phyloP scores from a whole-genome alignment of 2,329 filamentous ascomycete genomes.

The Pseudopyrenochaeta lycopersici region DNA sequence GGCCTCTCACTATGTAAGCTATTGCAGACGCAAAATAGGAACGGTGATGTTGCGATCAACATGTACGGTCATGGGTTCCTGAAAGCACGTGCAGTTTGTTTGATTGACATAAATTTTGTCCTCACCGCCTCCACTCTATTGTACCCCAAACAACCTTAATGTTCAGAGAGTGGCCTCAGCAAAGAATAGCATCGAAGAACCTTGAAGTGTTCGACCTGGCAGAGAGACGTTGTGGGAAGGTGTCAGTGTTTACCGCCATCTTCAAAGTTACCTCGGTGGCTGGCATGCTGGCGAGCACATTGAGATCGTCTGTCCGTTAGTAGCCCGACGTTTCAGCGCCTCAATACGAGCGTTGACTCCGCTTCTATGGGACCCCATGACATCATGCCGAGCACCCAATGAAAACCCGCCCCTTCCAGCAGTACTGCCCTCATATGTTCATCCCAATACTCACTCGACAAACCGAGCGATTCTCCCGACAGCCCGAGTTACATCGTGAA shows the following conservation, averaged over 20 bases:
- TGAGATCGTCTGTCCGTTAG: background rate
- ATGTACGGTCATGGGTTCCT: too few relatives aligned
- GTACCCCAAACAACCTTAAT: too few relatives aligned
- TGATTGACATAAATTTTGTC: background rate
- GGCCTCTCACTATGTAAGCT: too few relatives aligned
- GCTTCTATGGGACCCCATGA: background rate
- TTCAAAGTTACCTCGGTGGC: background rate
- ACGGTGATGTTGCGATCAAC: too few relatives aligned
- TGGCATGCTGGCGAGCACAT: background rate
- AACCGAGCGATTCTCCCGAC: background rate
- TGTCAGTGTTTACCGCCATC: background rate
- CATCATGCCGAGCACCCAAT: conserved; percentile 6
- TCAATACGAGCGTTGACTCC: background rate
- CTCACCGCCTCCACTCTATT: too few relatives aligned
- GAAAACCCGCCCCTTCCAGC: background rate
- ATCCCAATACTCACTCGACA: background rate
- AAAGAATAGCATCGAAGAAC: too few relatives aligned
- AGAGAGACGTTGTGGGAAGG: too few relatives aligned
- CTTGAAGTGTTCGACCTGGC: too few relatives aligned
- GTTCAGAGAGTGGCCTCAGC: too few relatives aligned
- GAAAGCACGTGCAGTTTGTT: background rate
- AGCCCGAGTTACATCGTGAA: background rate
- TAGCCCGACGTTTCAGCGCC: background rate
- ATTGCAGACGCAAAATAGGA: too few relatives aligned
- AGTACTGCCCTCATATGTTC: background rate